These are phyloP conservation scores for Moesziomyces antarcticus DNA, from an alignment of 1,284 basidiomycete genomes.

Conservation along the genomic window DNA sequence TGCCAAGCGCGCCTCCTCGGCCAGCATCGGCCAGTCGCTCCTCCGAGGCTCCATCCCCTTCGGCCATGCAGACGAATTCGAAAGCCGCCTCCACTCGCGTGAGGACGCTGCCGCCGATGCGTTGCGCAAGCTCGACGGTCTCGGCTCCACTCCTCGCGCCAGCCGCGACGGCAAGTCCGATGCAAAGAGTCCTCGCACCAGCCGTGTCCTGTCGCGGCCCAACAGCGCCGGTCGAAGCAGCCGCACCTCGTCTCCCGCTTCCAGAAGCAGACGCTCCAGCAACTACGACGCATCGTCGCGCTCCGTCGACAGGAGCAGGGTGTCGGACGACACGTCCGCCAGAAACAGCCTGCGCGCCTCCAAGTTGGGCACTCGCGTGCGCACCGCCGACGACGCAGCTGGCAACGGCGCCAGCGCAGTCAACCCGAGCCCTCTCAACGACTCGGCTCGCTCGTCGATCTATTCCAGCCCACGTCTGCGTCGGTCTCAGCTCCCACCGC, in stretches of 20 bases:
- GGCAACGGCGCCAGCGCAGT: neutral
- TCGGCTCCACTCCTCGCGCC: conserved; percentile 73
- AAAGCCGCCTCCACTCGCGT: conserved; percentile 65
- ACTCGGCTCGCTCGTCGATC: conserved; percentile 22
- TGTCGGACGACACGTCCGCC: conserved; percentile 17
- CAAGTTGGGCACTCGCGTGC: conserved; percentile 29
- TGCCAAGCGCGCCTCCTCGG: conserved; percentile 67
- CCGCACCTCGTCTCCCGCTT: conserved; percentile 44
- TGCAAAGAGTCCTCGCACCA: conserved; percentile 50
- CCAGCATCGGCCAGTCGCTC: conserved; percentile 70
- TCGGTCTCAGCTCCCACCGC: conserved; percentile 52
- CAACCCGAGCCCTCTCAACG: conserved; percentile 7
- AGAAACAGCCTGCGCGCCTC: conserved; percentile 40
- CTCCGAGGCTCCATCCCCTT: conserved; percentile 59
- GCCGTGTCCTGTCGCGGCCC: conserved; percentile 45
- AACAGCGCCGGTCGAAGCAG: conserved; percentile 50
- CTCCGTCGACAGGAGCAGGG: conserved; percentile 31
- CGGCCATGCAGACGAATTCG: conserved; percentile 50
- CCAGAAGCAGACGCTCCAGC: conserved; percentile 39
- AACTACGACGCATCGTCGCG: conserved; percentile 41
- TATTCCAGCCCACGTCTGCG: conserved; percentile 52
- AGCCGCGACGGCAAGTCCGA: conserved; percentile 46
- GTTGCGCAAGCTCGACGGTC: conserved; percentile 89
- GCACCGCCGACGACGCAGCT: conserved; percentile 18
- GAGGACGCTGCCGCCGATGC: conserved; percentile 88